Conservation (phyloP, 2,329 filamentous ascomycete species). For the Annulohypoxylon truncatum region DNA sequence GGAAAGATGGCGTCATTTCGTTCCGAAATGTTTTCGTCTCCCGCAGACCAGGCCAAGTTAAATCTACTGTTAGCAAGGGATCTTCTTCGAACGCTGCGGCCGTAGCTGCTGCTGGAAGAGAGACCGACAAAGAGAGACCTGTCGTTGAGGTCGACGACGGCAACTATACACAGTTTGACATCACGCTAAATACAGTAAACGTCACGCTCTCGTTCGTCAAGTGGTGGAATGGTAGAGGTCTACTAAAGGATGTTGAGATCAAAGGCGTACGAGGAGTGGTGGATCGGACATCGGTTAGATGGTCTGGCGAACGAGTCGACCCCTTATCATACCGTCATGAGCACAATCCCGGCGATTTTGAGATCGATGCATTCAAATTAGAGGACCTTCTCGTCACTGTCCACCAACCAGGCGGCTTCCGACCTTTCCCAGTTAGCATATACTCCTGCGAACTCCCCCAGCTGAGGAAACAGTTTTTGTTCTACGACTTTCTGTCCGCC, state of each 20-base stretch:
- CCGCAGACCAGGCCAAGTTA: conserved; percentile 82
- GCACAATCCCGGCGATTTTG: conserved; percentile 92
- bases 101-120: conserved; percentile 79
- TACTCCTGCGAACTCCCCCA: conserved; percentile 95
- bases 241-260: conserved; percentile 91
- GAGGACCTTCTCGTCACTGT: conserved; percentile 92
- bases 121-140: conserved; percentile 59
- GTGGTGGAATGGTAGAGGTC: conserved; percentile 97
- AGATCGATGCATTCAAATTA: conserved; percentile 96
- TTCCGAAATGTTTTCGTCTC: conserved; percentile 98
- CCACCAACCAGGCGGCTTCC: conserved; percentile 88
- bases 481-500: conserved; percentile 96
- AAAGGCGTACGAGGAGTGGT: conserved; percentile 93
- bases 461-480: conserved; percentile 94
- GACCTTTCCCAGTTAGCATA: conserved; percentile 95
- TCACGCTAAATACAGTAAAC: conserved; percentile 94
- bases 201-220: conserved; percentile 97
- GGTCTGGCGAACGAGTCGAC: conserved; percentile 76
- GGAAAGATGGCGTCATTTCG: conserved; percentile 93
- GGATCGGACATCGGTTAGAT: conserved; percentile 85
- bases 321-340: conserved; percentile 89
- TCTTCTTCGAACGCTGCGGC: conserved; percentile 87
- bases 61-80: conserved; percentile 89
- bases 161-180: conserved; percentile 97
- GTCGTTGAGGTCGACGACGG: conserved; percentile 78